These are phyloP conservation scores for Sarocladiaceae sp. DNA, from an alignment of 2,329 filamentous ascomycete genomes.

Conservation along the genomic window DNA sequence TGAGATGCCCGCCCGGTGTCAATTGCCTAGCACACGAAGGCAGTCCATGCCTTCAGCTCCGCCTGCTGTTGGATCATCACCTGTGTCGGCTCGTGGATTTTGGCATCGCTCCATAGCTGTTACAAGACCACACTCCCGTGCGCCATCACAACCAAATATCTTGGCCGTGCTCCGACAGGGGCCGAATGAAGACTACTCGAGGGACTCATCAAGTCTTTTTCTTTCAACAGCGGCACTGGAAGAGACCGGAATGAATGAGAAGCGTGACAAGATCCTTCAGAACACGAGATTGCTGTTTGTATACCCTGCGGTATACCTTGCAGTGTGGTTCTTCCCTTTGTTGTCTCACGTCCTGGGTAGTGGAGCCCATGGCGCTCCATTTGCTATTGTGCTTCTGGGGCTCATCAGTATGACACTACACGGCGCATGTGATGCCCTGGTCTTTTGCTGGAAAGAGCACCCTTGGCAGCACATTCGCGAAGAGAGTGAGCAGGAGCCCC, in stretches of 20 bases:
- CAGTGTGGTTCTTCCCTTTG: slow-evolving; percentile 69
- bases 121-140: slow-evolving; percentile 6
- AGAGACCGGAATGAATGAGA: slow-evolving; percentile 23
- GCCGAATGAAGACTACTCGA: slow-evolving; percentile 8
- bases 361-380: slow-evolving; percentile 36
- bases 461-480: slow-evolving; percentile 49
- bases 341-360: slow-evolving; percentile 48
- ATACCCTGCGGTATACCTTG: slow-evolving; percentile 66
- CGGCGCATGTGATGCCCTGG: slow-evolving; percentile 59
- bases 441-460: slow-evolving; percentile 65
- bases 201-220: slow-evolving; percentile 9
- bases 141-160: slow-evolving; percentile 19
- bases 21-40: not conserved
- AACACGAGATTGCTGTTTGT: slow-evolving; percentile 69
- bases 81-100: slow-evolving; percentile 4
- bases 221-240: slow-evolving; percentile 16
- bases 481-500: slow-evolving; percentile 14
- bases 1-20: not conserved
- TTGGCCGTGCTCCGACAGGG: slow-evolving; percentile 17
- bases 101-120: slow-evolving; percentile 11
- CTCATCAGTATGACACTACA: slow-evolving; percentile 57
- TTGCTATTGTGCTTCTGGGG: slow-evolving; percentile 46
- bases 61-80: not conserved
- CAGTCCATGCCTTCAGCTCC: not conserved
- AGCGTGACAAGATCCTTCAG: slow-evolving; percentile 53